Evolutionary conservation across 768 basidiomycete genomes (phyloP).

Genomic region (Lentinus brumalis): DNA sequence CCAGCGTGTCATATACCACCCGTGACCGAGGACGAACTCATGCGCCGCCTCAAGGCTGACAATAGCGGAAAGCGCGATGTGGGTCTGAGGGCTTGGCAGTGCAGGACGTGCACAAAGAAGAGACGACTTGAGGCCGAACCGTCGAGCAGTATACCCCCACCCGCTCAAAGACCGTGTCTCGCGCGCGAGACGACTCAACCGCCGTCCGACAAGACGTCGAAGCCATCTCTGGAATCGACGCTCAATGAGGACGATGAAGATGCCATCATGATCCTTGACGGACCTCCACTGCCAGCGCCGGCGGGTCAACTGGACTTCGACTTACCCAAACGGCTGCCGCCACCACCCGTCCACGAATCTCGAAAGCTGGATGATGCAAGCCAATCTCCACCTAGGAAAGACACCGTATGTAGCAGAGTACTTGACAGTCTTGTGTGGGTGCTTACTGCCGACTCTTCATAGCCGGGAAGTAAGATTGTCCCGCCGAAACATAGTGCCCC

Average conservation of each 20-base stretch:
- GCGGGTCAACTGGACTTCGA: no score
- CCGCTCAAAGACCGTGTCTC: background rate
- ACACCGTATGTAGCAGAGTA: no score
- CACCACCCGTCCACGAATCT: no score
- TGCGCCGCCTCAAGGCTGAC: conserved; percentile 14
- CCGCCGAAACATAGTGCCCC: no score
- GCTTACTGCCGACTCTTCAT: no score
- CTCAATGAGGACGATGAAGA: background rate
- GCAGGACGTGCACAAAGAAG: conserved; percentile 14
- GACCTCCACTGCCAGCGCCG: background rate
- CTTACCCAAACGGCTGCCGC: no score
- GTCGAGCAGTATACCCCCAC: background rate
- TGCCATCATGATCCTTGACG: background rate
- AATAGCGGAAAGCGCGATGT: conserved; percentile 1
- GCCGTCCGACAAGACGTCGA: background rate
- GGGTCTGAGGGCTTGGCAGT: conserved; percentile 17
- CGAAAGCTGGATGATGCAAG: background rate
- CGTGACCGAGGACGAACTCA: conserved; percentile 13
- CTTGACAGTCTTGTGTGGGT: no score
- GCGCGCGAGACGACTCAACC: background rate
- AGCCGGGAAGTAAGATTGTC: no score
- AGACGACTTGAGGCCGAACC: background rate
- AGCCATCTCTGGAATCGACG: background rate
- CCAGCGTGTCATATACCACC: conserved; percentile 23
- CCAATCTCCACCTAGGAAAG: no score